Percentiles rank a stretch among this genome's conserved stretches.
These are phyloP conservation scores for Xerocomus spinulosus DNA, from an alignment of 768 basidiomycete species.

Conservation along the genomic window DNA sequence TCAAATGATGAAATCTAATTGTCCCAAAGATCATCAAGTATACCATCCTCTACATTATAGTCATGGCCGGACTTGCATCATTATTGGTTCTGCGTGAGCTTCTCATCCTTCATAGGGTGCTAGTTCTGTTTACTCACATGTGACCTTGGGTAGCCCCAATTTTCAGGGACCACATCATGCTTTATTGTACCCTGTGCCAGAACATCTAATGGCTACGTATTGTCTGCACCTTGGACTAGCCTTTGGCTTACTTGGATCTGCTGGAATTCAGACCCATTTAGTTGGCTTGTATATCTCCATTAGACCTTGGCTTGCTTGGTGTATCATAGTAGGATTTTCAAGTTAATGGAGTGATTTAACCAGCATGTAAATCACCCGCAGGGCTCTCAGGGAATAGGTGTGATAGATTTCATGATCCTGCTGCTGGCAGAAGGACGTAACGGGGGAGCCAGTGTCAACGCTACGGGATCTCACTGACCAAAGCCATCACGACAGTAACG, in stretches of 20 bases:
- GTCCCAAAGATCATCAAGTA: conserved; percentile 73
- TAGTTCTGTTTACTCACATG: conserved; percentile 10
- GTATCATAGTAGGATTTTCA: conserved; percentile 28
- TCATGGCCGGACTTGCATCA: conserved; percentile 74
- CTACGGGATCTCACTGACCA: conserved; percentile 61
- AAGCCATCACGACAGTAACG: conserved; percentile 64
- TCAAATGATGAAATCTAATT: conserved; percentile 4
- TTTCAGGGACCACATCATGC: conserved; percentile 75
- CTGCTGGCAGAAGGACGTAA: too few relatives aligned
- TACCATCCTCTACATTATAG: conserved; percentile 71
- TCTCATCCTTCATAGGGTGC: conserved; percentile 1
- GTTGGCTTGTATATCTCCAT: conserved; percentile 24
- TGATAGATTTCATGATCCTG: too few relatives aligned
- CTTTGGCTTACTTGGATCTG: conserved; percentile 9
- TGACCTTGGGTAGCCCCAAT: conserved; percentile 53
- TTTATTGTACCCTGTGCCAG: conserved; percentile 80
- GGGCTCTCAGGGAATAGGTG: too few relatives aligned
- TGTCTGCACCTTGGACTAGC: conserved; percentile 10
- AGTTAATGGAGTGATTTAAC: conserved; percentile 8
- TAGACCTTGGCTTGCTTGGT: conserved; percentile 19
- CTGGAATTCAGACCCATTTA: conserved; percentile 20
- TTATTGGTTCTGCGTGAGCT: conserved; percentile 78
- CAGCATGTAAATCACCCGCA: conserved; percentile 1
- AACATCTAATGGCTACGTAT: conserved; percentile 62
- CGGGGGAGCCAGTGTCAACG: too few relatives aligned